phyloP scores from a whole-genome alignment of 176 grass and related monocot genomes.

The Oryza coarctata region DNA sequence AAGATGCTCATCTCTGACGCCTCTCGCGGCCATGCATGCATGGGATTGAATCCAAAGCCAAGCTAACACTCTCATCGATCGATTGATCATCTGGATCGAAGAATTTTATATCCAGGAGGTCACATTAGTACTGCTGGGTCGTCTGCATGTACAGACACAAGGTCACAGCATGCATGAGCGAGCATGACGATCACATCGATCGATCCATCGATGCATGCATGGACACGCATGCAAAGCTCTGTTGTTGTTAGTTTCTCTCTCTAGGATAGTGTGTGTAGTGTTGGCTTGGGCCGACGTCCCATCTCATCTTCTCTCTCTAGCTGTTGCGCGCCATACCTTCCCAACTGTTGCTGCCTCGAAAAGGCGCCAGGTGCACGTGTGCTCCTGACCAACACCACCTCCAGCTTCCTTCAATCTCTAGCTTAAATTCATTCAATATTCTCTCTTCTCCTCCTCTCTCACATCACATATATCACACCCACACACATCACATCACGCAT shows the following conservation, averaged over 20 bases:
- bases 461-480: conserved; percentile 48
- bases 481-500: conserved; percentile 41
- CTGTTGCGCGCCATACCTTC: conserved; percentile 59
- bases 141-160: neutral
- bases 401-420: neutral
- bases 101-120: neutral
- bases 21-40: neutral
- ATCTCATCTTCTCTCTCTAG: conserved; percentile 24
- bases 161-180: neutral
- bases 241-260: too few species aligned
- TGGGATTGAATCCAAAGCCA: too few species aligned
- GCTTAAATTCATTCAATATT: neutral
- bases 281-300: neutral
- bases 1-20: neutral
- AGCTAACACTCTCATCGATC: neutral
- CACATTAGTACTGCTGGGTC: neutral
- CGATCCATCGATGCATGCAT: too few species aligned
- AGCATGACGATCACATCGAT: neutral
- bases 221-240: too few species aligned
- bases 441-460: conserved; percentile 4
- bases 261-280: too few species aligned
- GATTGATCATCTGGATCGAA: neutral
- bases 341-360: conserved; percentile 61
- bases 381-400: conserved; percentile 33
- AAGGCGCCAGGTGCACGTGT: conserved; percentile 63